A percentile compares a stretch with the other conserved stretches of the same genome.
Conservation (phyloP, 2,329 filamentous ascomycete species). For the Claviceps africana region DNA sequence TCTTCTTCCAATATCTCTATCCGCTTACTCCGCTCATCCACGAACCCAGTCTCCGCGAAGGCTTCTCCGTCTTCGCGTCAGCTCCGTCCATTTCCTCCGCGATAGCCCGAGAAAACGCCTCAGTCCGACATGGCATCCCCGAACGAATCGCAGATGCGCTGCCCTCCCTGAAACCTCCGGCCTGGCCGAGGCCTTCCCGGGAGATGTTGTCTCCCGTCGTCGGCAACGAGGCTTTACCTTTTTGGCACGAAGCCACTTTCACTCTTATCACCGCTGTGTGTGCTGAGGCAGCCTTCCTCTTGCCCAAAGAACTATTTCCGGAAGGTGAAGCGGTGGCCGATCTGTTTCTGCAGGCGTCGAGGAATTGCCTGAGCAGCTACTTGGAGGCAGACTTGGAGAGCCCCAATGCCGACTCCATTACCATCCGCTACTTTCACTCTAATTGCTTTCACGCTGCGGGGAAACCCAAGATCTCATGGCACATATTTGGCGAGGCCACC, state of each 20-base stretch:
- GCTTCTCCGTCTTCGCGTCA: conserved; percentile 18
- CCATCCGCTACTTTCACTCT: conserved; percentile 31
- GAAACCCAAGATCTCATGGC: conserved; percentile 29
- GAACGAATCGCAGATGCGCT: not conserved
- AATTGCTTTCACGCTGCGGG: conserved; percentile 30
- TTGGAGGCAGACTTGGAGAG: conserved; percentile 27
- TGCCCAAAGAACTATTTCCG: conserved; percentile 26
- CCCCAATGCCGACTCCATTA: conserved; percentile 27
- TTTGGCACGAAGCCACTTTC: conserved; percentile 24
- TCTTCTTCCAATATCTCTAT: conserved; percentile 30
- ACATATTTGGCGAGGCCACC: conserved; percentile 30
- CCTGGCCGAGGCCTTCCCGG: conserved; percentile 2
- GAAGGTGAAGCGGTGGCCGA: conserved; percentile 23
- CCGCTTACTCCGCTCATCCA: conserved; percentile 28
- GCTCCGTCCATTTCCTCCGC: conserved; percentile 6
- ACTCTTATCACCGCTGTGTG: conserved; percentile 30
- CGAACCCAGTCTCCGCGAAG: conserved; percentile 24
- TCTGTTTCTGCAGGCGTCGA: conserved; percentile 25
- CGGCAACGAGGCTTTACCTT: conserved; percentile 2
- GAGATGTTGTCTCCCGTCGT: not conserved
- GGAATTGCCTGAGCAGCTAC: conserved; percentile 23
- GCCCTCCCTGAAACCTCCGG: not conserved
- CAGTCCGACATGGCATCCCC: not conserved
- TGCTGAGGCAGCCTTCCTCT: conserved; percentile 25
- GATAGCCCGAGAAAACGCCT: not conserved